These are phyloP conservation scores for Cladobotryum protrusum DNA, from an alignment of 2,329 filamentous ascomycete species.

Conservation along the genomic window DNA sequence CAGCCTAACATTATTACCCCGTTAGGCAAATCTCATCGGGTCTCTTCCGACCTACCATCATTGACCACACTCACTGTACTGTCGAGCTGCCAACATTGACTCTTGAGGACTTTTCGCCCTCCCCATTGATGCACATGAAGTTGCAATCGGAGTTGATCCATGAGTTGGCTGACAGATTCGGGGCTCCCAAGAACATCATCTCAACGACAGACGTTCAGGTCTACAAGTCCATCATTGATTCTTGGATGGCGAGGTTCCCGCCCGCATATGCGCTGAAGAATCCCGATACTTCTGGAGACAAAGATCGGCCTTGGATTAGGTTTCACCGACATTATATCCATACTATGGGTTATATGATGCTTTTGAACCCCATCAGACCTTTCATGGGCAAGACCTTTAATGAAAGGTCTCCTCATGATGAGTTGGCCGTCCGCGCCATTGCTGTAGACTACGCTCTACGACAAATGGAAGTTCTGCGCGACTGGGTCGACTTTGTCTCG, in stretches of 20 bases:
- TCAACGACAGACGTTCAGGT: constrained; percentile 21
- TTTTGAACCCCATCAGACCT: constrained; percentile 40
- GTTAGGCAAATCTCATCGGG: constrained; percentile 28
- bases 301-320: constrained; percentile 32
- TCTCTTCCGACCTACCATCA: constrained; percentile 24
- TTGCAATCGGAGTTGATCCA: constrained; percentile 23
- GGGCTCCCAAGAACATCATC: constrained; percentile 21
- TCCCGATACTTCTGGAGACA: constrained; percentile 36
- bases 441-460: constrained; percentile 38
- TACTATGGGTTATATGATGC: constrained; percentile 38
- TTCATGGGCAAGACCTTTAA: constrained; percentile 35
- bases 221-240: constrained; percentile 27
- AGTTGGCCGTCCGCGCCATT: constrained; percentile 30
- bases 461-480: constrained; percentile 32
- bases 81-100: constrained; percentile 23
- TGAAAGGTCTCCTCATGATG: constrained; percentile 21
- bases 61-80: constrained; percentile 23
- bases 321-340: constrained; percentile 43
- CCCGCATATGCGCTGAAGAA: constrained; percentile 32
- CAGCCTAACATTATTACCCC: neutral
- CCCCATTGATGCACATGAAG: constrained; percentile 26
- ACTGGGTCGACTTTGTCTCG: constrained; percentile 37
- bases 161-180: constrained; percentile 19
- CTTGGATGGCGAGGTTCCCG: constrained; percentile 37
- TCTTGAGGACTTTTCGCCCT: constrained; percentile 22